phyloP scores from a whole-genome alignment of 495 filamentous ascomycete species.

The Tuber microsphaerosporum region DNA sequence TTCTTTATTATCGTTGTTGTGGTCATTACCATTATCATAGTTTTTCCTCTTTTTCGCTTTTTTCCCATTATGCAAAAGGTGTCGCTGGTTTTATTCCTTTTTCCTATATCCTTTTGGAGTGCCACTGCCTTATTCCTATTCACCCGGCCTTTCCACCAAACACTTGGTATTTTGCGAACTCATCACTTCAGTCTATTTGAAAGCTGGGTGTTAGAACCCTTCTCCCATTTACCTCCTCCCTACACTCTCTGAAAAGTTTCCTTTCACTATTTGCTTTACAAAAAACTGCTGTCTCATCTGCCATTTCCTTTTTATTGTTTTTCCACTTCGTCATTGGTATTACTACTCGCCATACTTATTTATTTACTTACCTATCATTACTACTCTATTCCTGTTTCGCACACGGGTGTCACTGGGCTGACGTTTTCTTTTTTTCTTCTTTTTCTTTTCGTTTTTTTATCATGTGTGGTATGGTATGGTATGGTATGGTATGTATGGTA shows the following conservation, averaged over 20 bases:
- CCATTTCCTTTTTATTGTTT: not conserved
- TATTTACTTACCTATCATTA: not conserved
- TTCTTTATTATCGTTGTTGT: constrained; percentile 42
- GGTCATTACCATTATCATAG: constrained; percentile 21
- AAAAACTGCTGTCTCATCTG: not conserved
- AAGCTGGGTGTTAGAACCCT: not conserved
- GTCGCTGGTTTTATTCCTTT: not conserved
- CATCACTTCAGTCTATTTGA: not conserved
- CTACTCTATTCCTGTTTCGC: not conserved
- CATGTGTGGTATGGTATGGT: not conserved
- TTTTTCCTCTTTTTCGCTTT: constrained; percentile 8
- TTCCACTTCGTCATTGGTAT: not conserved
- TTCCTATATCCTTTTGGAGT: not conserved
- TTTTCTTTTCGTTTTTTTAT: not conserved
- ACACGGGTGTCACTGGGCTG: not conserved
- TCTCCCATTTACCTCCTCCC: not conserved
- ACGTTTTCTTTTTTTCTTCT: not conserved
- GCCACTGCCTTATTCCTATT: not conserved
- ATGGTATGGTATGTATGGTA: constrained; percentile 6
- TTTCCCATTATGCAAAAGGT: not conserved
- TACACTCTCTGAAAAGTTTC: not conserved
- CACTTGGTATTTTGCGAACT: not conserved
- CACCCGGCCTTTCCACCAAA: not conserved
- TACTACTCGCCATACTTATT: constrained; percentile 1
- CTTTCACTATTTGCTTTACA: not conserved